phyloP scores from a whole-genome alignment of 306 rosid genomes.

The Abrus precatorius region DNA sequence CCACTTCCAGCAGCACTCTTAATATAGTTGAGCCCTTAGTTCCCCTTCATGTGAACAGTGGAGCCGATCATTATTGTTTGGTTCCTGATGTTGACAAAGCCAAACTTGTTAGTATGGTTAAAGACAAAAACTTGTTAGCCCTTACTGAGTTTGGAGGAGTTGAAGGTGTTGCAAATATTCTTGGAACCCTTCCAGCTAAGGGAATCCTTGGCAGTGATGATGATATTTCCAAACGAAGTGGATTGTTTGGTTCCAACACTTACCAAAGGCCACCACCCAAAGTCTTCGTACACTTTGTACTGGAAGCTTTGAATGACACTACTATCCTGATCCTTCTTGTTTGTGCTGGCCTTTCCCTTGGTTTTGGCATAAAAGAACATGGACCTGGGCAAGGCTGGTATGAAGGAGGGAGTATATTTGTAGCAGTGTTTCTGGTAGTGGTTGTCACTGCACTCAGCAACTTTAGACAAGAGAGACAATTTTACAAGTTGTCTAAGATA shows the following conservation, averaged over 20 bases:
- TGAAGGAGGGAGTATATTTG: conserved; percentile 86
- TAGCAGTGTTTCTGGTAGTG: conserved; percentile 77
- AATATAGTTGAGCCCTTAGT: conserved; percentile 50
- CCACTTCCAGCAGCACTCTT: conserved; percentile 6
- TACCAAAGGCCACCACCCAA: conserved; percentile 74
- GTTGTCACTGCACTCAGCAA: conserved; percentile 80
- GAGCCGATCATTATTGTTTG: not conserved
- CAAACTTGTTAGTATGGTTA: conserved; percentile 58
- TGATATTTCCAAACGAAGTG: conserved; percentile 50
- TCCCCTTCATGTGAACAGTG: conserved; percentile 21
- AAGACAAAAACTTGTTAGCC: conserved; percentile 54
- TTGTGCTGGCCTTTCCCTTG: conserved; percentile 84
- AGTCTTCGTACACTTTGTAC: conserved; percentile 64
- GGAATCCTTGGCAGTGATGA: conserved; percentile 59
- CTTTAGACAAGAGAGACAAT: conserved; percentile 85
- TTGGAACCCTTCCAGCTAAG: conserved; percentile 52
- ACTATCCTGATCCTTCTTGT: conserved; percentile 75
- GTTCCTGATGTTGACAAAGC: conserved; percentile 44
- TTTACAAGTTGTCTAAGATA: conserved; percentile 78
- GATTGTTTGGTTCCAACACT: conserved; percentile 72
- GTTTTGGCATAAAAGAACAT: conserved; percentile 81
- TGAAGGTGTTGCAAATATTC: conserved; percentile 54
- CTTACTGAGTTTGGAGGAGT: conserved; percentile 57
- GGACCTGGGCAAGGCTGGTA: conserved; percentile 88
- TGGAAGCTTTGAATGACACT: conserved; percentile 81